These are phyloP conservation scores for Phytopythium vexans DNA, from an alignment of 352 stramenopile species.

Conservation along the genomic window DNA sequence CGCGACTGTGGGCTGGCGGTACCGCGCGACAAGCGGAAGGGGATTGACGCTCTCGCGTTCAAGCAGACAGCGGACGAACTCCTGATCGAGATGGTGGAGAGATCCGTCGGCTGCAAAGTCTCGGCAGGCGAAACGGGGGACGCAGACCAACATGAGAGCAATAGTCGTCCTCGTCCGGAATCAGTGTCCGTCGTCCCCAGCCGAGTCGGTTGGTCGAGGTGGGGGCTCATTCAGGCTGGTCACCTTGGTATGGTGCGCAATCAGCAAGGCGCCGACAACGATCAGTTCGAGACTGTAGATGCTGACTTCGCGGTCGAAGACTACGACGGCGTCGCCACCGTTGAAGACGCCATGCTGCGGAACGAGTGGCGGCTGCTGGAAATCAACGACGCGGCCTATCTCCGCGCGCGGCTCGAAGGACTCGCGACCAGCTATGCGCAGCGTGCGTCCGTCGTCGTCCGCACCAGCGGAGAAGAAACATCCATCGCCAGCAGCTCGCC, in stretches of 20 bases:
- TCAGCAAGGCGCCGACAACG: too few species aligned
- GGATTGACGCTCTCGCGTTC: neutral
- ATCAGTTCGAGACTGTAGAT: too few species aligned
- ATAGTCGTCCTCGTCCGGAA: too few species aligned
- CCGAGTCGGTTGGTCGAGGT: conserved; percentile 7
- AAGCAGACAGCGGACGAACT: conserved; percentile 1
- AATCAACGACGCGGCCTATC: conserved; percentile 30
- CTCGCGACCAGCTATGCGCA: conserved; percentile 33
- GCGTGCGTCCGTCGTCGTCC: conserved; percentile 31
- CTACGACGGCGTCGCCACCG: conserved; percentile 10
- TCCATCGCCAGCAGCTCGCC: neutral
- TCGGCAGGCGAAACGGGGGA: too few species aligned
- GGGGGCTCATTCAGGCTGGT: conserved; percentile 24
- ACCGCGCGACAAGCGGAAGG: neutral
- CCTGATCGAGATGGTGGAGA: neutral
- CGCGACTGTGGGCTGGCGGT: conserved; percentile 11
- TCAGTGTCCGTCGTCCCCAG: too few species aligned
- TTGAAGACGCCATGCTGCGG: conserved; percentile 21
- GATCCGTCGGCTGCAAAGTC: too few species aligned
- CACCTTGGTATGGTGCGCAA: neutral
- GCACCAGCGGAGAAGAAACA: neutral
- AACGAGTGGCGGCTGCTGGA: conserved; percentile 40
- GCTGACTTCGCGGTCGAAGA: neutral
- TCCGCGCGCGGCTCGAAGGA: conserved; percentile 27
- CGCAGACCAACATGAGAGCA: too few species aligned